Evolutionary conservation across 192 early-diverging fungal species (phyloP).

Genomic region (Rhizoclosmatium sp.): DNA sequence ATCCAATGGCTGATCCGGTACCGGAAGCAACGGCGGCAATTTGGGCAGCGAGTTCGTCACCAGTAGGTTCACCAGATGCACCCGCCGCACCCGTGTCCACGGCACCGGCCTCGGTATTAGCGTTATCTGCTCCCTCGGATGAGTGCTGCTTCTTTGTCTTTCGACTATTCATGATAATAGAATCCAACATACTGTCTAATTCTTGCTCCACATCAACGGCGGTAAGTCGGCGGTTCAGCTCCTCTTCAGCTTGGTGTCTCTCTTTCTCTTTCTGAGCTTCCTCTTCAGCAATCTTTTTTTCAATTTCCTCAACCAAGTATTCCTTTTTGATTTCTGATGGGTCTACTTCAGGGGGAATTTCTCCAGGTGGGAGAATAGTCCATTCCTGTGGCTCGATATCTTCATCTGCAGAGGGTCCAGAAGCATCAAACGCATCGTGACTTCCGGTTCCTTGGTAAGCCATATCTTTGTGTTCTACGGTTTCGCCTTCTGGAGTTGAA

Average conservation of each 20-base stretch:
- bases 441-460: conserved; percentile 26
- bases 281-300: conserved; percentile 26
- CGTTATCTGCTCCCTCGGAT: background rate
- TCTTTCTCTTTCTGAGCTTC: conserved; percentile 20
- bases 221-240: background rate
- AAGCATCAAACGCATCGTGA: conserved; percentile 21
- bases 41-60: background rate
- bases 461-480: conserved; percentile 11
- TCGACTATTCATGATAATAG: conserved; percentile 34
- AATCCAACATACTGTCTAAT: conserved; percentile 22
- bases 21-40: background rate
- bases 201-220: conserved; percentile 23
- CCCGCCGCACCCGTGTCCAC: too few relatives aligned
- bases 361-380: conserved; percentile 26
- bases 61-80: background rate
- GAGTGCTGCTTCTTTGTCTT: conserved; percentile 16
- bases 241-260: background rate
- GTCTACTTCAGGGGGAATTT: conserved; percentile 32
- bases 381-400: conserved; percentile 11
- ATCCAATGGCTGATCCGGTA: background rate
- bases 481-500: conserved; percentile 28
- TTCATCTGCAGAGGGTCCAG: background rate
- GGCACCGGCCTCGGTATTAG: too few relatives aligned
- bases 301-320: conserved; percentile 39
- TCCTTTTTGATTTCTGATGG: conserved; percentile 25